Evolutionary conservation across 2,329 filamentous ascomycete species (phyloP).

Genomic region (Aspergillus unguis): DNA sequence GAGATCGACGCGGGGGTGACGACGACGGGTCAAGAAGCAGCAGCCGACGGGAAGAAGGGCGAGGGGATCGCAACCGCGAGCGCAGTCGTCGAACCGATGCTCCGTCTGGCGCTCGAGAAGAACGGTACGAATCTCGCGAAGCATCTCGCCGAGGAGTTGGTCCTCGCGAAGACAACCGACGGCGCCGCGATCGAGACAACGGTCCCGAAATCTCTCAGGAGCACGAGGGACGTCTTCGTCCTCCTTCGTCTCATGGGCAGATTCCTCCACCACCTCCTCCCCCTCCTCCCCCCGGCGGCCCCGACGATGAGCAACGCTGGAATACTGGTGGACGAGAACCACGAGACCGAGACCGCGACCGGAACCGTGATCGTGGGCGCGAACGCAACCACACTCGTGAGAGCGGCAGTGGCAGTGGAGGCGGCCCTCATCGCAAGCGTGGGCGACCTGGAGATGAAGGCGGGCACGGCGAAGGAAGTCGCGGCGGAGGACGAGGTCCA

Average conservation of each 20-base stretch:
- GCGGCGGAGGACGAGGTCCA: constrained; percentile 36
- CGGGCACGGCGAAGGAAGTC: constrained; percentile 25
- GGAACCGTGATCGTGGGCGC: constrained; percentile 34
- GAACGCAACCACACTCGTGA: constrained; percentile 33
- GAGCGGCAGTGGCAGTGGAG: constrained; percentile 24
- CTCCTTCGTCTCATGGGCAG: constrained; percentile 31
- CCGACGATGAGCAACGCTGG: constrained; percentile 36
- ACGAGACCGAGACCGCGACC: constrained; percentile 35
- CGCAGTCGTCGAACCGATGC: constrained; percentile 34
- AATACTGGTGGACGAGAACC: constrained; percentile 32
- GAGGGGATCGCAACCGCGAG: constrained; percentile 34
- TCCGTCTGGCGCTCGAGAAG: constrained; percentile 21
- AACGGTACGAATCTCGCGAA: constrained; percentile 30
- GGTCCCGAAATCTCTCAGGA: constrained; percentile 26
- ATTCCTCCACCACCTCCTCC: constrained; percentile 33
- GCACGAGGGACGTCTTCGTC: constrained; percentile 33
- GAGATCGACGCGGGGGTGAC: constrained; percentile 30
- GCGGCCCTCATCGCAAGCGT: constrained; percentile 35
- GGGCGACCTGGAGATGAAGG: constrained; percentile 35
- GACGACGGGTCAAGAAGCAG: constrained; percentile 24
- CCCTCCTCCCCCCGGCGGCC: constrained; percentile 23
- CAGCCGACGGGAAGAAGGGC: constrained; percentile 36
- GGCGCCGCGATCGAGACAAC: constrained; percentile 38
- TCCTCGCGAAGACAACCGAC: constrained; percentile 34
- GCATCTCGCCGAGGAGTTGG: constrained; percentile 29